These are phyloP conservation scores for Solanum ahanhuiri DNA, from an alignment of 257 asterid genomes.

Conservation along the genomic window DNA sequence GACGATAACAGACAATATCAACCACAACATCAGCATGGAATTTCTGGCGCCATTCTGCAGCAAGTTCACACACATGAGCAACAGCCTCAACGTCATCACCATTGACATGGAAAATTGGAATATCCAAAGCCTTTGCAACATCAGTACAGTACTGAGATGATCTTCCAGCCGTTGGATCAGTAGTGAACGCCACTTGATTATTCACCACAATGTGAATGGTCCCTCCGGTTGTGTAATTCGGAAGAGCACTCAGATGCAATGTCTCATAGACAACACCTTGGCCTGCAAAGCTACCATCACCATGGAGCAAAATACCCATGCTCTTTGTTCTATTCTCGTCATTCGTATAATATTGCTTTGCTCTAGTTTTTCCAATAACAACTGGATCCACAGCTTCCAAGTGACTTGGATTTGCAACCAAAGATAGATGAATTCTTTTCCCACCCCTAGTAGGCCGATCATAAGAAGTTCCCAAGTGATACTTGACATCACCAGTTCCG, in stretches of 20 bases:
- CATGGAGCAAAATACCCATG: conserved; percentile 20
- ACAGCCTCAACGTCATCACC: conserved; percentile 81
- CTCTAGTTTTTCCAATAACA: conserved; percentile 22
- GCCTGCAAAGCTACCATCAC: conserved; percentile 26
- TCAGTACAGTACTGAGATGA: conserved; percentile 77
- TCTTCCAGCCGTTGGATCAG: conserved; percentile 54
- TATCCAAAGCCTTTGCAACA: conserved; percentile 60
- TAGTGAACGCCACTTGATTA: conserved; percentile 73
- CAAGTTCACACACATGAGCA: conserved; percentile 63
- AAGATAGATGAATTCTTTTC: conserved; percentile 18
- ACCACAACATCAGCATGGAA: conserved; percentile 73
- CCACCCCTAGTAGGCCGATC: conserved; percentile 19
- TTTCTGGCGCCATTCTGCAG: conserved; percentile 76
- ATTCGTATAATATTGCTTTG: conserved; percentile 12
- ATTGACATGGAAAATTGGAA: conserved; percentile 73
- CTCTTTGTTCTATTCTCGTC: conserved; percentile 11
- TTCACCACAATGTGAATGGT: conserved; percentile 72
- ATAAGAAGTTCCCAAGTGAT: conserved; percentile 24
- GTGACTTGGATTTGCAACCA: conserved; percentile 23
- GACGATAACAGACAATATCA: conserved; percentile 70
- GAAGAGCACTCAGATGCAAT: conserved; percentile 18
- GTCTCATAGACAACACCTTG: conserved; percentile 25
- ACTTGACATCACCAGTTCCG: conserved; percentile 26
- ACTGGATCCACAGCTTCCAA: conserved; percentile 28
- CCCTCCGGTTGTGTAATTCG: conserved; percentile 25